These are phyloP conservation scores for Triticum urartu DNA, from an alignment of 176 grass and related monocot species.

Conservation along the genomic window DNA sequence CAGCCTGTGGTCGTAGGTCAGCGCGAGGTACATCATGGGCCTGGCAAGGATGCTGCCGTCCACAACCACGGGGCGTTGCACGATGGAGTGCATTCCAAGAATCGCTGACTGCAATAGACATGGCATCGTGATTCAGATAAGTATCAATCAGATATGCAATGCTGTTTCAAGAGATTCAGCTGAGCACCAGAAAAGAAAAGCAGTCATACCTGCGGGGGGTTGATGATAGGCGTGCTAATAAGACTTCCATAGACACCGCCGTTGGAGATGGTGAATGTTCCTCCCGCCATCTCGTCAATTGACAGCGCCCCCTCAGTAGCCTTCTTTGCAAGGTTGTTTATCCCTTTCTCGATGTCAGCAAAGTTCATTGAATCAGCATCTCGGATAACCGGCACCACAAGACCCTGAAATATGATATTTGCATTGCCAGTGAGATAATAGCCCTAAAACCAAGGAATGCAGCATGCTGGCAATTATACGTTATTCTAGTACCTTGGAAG, in stretches of 20 bases:
- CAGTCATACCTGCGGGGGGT: conserved; percentile 63
- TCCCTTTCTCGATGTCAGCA: conserved; percentile 78
- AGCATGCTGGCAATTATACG: background rate
- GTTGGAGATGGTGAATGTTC: conserved; percentile 88
- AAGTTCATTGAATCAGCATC: conserved; percentile 81
- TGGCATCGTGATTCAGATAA: background rate
- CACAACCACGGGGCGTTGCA: conserved; percentile 65
- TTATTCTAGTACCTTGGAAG: conserved; percentile 59
- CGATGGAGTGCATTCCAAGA: conserved; percentile 85
- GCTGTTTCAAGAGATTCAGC: background rate
- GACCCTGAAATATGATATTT: conserved; percentile 47
- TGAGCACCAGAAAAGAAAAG: background rate
- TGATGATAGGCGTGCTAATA: conserved; percentile 85
- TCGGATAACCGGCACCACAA: conserved; percentile 78
- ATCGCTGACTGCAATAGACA: conserved; percentile 59
- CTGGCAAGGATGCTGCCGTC: conserved; percentile 54
- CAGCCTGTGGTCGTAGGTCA: conserved; percentile 82
- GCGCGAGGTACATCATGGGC: conserved; percentile 81
- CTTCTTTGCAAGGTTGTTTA: conserved; percentile 80
- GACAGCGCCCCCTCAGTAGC: conserved; percentile 75
- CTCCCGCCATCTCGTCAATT: conserved; percentile 91
- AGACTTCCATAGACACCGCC: conserved; percentile 89
- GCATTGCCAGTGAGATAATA: background rate
- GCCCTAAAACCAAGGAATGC: background rate
- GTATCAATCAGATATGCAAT: background rate